Conservation (phyloP, 2,329 filamentous ascomycete genomes). For the Botrytis tulipae region DNA sequence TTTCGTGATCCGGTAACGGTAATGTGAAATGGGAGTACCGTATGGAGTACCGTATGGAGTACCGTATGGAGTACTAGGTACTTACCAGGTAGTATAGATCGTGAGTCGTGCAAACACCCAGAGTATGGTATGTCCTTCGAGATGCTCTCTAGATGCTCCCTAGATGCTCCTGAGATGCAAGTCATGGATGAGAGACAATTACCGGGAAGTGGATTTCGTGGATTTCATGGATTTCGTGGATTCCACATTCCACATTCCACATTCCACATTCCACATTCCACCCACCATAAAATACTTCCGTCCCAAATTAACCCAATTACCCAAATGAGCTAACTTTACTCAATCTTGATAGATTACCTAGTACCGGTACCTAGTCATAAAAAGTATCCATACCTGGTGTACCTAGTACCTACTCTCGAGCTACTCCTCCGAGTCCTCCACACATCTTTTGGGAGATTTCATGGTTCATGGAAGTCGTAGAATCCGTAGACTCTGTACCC, state of each 20-base stretch:
- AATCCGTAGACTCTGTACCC: background rate
- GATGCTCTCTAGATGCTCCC: background rate
- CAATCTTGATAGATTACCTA: background rate
- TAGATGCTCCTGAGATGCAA: background rate
- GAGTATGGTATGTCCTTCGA: background rate
- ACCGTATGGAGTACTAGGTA: background rate
- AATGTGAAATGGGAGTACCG: background rate
- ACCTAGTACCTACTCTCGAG: too few relatives aligned
- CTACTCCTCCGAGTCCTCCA: background rate
- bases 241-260: background rate
- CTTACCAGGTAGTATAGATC: background rate
- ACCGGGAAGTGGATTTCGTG: constrained; percentile 1
- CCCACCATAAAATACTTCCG: background rate
- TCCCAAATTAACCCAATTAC: background rate
- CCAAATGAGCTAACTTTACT: background rate
- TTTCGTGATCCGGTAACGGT: background rate
- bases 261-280: background rate
- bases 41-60: too few relatives aligned
- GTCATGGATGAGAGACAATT: constrained; percentile 13
- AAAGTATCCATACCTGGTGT: background rate
- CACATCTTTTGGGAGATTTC: background rate
- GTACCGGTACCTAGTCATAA: background rate
- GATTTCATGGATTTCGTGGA: background rate
- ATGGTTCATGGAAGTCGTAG: background rate
- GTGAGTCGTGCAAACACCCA: background rate